Evolutionary conservation across 2,329 filamentous ascomycete genomes (phyloP).

Genomic region (Sclerotinia minor): DNA sequence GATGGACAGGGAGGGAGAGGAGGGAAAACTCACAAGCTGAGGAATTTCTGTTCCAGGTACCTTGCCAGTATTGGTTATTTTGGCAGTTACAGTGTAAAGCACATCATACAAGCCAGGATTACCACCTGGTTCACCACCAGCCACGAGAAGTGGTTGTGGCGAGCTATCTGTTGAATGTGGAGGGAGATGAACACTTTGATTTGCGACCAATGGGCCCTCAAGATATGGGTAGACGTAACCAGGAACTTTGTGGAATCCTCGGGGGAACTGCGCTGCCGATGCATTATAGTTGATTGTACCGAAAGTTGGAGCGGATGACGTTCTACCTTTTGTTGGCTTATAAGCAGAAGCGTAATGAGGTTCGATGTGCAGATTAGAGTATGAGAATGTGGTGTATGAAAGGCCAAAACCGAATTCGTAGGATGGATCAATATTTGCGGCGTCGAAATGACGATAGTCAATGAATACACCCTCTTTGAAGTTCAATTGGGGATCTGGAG

Average conservation of each 20-base stretch:
- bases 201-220: slow-evolving; percentile 45
- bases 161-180: slow-evolving; percentile 46
- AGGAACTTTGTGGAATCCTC: slow-evolving; percentile 47
- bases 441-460: slow-evolving; percentile 76
- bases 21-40: slow-evolving; percentile 47
- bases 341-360: slow-evolving; percentile 35
- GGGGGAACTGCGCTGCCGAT: slow-evolving; percentile 66
- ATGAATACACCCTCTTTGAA: slow-evolving; percentile 80
- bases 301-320: slow-evolving; percentile 62
- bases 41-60: slow-evolving; percentile 56
- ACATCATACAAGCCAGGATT: slow-evolving; percentile 56
- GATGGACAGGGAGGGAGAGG: too few species aligned
- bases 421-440: slow-evolving; percentile 59
- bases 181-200: slow-evolving; percentile 40
- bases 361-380: slow-evolving; percentile 59
- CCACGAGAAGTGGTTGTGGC: slow-evolving; percentile 48
- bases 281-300: slow-evolving; percentile 62
- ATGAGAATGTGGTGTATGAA: slow-evolving; percentile 75
- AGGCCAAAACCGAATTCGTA: slow-evolving; percentile 83
- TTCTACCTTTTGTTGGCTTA: slow-evolving; percentile 59
- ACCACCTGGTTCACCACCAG: slow-evolving; percentile 54
- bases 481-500: slow-evolving; percentile 62
- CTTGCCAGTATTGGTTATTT: slow-evolving; percentile 57
- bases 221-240: slow-evolving; percentile 58
- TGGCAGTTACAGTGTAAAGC: slow-evolving; percentile 53